Base-by-base conservation (phyloP, 257 asterid genomes). In the Striga asiatica region DNA sequence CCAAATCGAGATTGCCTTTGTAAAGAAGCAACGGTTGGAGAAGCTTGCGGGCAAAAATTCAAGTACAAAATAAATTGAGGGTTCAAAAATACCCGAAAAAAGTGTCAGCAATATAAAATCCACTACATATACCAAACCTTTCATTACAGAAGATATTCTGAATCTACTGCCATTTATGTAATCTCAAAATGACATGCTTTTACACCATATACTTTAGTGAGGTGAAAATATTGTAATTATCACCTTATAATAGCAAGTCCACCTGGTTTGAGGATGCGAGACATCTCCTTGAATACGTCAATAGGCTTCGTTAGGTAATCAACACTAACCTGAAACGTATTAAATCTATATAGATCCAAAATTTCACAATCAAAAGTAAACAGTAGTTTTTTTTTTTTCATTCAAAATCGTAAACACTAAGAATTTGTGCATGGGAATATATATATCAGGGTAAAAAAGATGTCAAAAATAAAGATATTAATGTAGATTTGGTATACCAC, bases 21-120 rank as follows among this genome's bases (percentile, higher is more conserved):
- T 92, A 69, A 72, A 92, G 80, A 92, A 92, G 82, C 98, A 92
- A 39, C 95, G 97, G 50, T 92, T 92, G 97, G 48, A 92, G 76
- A 92, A 84, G 80, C 98, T 89, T 29, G 56, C 28, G 61, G 22
- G 50, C 54, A 56, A 22, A 53, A 60, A 10, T 9, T 0, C 4
- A 21, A 5, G 22, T 11, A n/a, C 35, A 21, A 17, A 11, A 27
- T 38, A 50, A 41, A 21, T 29, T 25, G 12, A n/a, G n/a, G n/a
- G n/a, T n/a, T n/a, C n/a, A n/a, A n/a, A n/a, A n/a, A n/a, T n/a
- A n/a, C n/a, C n/a, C n/a, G 49, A 28, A 5, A 13, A 35, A 35
- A 32, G 35, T n/a, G 58, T 14, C 39, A 58, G 32, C 47, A 64
- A 56, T 18, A 45, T 47, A 29, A 18, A 27, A 57, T 48, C 39